Conservation (phyloP, 1,139 yeast species). For the Suhomyces choctaworum region DNA sequence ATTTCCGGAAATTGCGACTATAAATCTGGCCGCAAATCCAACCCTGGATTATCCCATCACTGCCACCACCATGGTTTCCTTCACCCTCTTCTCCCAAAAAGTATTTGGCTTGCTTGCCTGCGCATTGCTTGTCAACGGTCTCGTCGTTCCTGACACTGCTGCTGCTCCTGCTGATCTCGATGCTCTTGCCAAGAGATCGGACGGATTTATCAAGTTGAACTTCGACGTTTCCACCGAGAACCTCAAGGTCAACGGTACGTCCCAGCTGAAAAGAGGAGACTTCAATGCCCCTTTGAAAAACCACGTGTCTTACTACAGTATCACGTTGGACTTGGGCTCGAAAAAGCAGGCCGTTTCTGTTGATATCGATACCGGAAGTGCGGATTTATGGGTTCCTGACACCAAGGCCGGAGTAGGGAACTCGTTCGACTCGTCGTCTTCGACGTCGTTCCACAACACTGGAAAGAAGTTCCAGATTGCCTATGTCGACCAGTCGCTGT, state of each 20-base stretch:
- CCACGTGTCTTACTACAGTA: conserved; percentile 10
- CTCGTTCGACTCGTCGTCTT: conserved; percentile 7
- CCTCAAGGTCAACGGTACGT: not conserved
- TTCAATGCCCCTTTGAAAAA: conserved; percentile 5
- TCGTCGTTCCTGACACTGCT: conserved; percentile 8
- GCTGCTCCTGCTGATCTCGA: conserved; percentile 2
- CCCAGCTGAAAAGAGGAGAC: conserved; percentile 2
- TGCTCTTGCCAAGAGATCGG: conserved; percentile 7
- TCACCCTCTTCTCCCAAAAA: conserved; percentile 11
- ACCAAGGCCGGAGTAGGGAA: not conserved
- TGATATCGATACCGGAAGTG: conserved; percentile 23
- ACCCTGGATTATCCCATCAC: too few relatives aligned
- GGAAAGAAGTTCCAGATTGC: conserved; percentile 14
- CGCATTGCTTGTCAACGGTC: conserved; percentile 9
- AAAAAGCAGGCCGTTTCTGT: conserved; percentile 11
- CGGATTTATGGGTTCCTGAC: conserved; percentile 22
- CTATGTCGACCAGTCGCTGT: conserved; percentile 20
- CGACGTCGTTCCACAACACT: conserved; percentile 7
- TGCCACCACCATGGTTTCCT: conserved; percentile 12
- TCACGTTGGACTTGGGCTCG: conserved; percentile 13
- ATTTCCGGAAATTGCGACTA: too few relatives aligned
- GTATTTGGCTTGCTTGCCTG: conserved; percentile 10
- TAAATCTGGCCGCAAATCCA: conserved; percentile 1
- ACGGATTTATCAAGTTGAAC: conserved; percentile 16
- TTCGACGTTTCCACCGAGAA: conserved; percentile 9